Conservation (phyloP, 139 green algal genomes). For the Asterochloris sp. region DNA sequence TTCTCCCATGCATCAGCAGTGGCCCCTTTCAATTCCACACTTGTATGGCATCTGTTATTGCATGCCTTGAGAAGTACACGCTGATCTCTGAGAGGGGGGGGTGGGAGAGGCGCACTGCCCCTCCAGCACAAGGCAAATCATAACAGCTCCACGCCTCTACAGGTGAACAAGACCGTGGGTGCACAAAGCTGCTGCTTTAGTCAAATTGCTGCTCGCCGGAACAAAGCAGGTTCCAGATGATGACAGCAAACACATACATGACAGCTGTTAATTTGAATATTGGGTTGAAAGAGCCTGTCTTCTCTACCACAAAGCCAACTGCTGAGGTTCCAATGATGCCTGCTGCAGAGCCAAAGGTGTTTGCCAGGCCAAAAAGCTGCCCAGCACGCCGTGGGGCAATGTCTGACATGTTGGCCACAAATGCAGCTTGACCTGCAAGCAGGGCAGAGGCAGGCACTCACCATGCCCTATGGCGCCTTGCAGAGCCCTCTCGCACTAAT, state of each 20-base stretch:
- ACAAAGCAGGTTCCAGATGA: slow-evolving; percentile 63
- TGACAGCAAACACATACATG: slow-evolving; percentile 68
- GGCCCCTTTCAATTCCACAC: too few species aligned
- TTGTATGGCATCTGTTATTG: too few species aligned
- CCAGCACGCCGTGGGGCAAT: slow-evolving; percentile 75
- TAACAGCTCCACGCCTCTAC: too few species aligned
- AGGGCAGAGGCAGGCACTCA: background rate
- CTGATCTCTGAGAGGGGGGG: too few species aligned
- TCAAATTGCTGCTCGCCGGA: slow-evolving; percentile 57
- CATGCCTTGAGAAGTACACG: too few species aligned
- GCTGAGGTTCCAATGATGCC: slow-evolving; percentile 70
- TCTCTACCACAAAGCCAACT: slow-evolving; percentile 76
- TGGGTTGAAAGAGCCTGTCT: slow-evolving; percentile 60
- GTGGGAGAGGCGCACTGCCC: too few species aligned
- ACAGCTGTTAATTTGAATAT: slow-evolving; percentile 78
- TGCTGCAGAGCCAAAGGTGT: slow-evolving; percentile 81
- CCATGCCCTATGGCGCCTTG: background rate
- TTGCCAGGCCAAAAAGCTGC: slow-evolving; percentile 85
- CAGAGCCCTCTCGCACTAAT: too few species aligned
- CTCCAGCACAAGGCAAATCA: too few species aligned
- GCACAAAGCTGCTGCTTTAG: slow-evolving; percentile 2
- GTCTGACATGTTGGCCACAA: slow-evolving; percentile 88
- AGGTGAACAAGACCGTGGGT: background rate
- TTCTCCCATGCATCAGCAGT: too few species aligned
- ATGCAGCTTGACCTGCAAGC: slow-evolving; percentile 57